Conservation (phyloP, 2,329 filamentous ascomycete genomes). For the Penicillium sp. region DNA sequence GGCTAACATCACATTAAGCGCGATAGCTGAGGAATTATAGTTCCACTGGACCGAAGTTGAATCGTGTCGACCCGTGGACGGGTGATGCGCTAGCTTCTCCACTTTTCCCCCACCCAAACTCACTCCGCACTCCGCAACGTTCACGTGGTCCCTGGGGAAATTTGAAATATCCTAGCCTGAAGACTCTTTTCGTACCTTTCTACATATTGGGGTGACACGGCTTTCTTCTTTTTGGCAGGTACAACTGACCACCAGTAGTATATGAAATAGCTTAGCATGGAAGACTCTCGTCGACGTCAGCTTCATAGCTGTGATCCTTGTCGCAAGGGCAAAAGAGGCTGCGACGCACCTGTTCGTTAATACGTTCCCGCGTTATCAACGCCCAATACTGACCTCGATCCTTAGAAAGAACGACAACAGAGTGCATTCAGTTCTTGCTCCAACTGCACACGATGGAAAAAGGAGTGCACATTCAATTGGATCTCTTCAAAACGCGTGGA, state of each 20-base stretch:
- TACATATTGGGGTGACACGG: not conserved
- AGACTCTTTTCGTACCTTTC: not conserved
- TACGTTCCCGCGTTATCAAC: too few species aligned
- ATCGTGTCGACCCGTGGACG: not conserved
- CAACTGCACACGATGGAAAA: constrained; percentile 48
- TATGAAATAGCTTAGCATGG: constrained; percentile 6
- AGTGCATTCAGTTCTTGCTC: constrained; percentile 32
- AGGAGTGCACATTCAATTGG: constrained; percentile 49
- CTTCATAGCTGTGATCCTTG: constrained; percentile 49
- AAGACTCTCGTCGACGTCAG: constrained; percentile 17
- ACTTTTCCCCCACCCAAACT: not conserved
- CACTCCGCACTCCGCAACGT: not conserved
- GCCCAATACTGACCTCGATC: not conserved
- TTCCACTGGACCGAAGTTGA: constrained; percentile 3
- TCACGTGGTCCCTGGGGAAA: not conserved
- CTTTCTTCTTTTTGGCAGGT: too few species aligned
- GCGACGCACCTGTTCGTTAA: constrained; percentile 37
- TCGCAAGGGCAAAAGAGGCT: constrained; percentile 48
- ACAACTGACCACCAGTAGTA: not conserved
- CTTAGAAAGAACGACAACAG: constrained; percentile 17
- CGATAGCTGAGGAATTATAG: not conserved
- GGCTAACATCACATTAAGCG: not conserved
- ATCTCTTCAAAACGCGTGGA: constrained; percentile 32
- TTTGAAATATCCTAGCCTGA: not conserved
- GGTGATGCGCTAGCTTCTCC: not conserved